Base-by-base conservation (phyloP, 257 asterid species). In the Fraxinus americana region DNA sequence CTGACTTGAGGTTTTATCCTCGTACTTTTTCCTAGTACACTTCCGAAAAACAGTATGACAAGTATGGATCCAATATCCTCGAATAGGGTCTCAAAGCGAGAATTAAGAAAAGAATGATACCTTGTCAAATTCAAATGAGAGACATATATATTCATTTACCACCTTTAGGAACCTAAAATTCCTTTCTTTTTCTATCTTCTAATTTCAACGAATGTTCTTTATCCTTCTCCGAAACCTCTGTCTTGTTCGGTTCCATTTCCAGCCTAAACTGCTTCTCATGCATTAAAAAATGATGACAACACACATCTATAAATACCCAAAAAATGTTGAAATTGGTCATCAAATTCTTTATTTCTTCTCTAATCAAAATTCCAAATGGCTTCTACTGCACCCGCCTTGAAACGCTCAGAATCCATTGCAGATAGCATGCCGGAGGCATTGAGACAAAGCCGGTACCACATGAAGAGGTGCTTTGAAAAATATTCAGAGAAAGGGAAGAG, bases 381-480 rank as follows among this genome's bases (percentile, higher is more conserved):
- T 74, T 80, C 87, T 0, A 84, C 66, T 43, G 77, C 88, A 66
- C 88, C 90, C 17, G 86, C 89, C 68, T 76, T 90, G 84, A 87
- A 86, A 75, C 88, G 94, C 77, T 89, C 97, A 2, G 96, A 91
- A 12, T 73, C 97, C 5, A 86, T 91, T 70, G 90, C 87, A 10
- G 96, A 90, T 70, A 89, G 88, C 86, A 92, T 94, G 98, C 98
- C 98, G 5, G 98, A 94, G 84, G 97, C 99, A 70, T 80, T 92
- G 9, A 87, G 95, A 82, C 95, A 92, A 77, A 94, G 96, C 90
- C 89, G 92, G 71, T 89, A 90, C 84, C 97, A 94, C 82, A 91
- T 91, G 98, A 92, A 88, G 91, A 92, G 85, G 67, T 94, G 99
- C 86, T 94, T 94, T 43, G 88, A 92, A 0, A 92, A 90, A 87